phyloP scores from a whole-genome alignment of 2,329 filamentous ascomycete genomes.

The Neofusicoccum laricinum region DNA sequence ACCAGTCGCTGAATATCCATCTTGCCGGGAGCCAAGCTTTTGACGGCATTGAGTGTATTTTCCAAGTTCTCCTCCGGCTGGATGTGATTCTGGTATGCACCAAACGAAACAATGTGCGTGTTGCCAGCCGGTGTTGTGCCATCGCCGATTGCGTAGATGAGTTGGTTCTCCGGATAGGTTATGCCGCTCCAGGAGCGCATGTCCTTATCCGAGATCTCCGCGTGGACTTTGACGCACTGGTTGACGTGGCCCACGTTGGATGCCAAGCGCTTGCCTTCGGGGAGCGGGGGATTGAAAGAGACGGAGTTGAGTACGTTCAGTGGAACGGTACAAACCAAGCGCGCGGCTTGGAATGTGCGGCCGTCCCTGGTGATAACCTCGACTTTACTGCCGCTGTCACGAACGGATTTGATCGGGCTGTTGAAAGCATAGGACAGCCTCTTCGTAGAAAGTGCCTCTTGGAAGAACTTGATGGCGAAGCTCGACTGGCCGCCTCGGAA shows the following conservation, averaged over 20 bases:
- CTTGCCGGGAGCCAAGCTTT: conserved; percentile 27
- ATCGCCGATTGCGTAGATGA: conserved; percentile 46
- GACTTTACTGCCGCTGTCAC: conserved; percentile 28
- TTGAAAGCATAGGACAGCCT: conserved; percentile 44
- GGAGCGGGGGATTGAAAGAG: conserved; percentile 41
- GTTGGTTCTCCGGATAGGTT: conserved; percentile 41
- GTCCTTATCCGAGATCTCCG: conserved; percentile 41
- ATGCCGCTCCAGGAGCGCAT: conserved; percentile 45
- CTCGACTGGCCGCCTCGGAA: conserved; percentile 41
- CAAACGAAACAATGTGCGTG: conserved; percentile 49
- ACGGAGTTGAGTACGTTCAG: conserved; percentile 45
- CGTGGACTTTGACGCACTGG: conserved; percentile 47
- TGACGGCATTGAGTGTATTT: conserved; percentile 29
- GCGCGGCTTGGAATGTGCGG: conserved; percentile 19
- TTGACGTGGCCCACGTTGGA: conserved; percentile 44
- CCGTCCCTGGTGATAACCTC: conserved; percentile 35
- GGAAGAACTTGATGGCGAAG: conserved; percentile 47
- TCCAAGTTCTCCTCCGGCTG: conserved; percentile 43
- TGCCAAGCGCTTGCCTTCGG: conserved; percentile 35
- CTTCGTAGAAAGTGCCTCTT: conserved; percentile 40
- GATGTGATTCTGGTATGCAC: conserved; percentile 43
- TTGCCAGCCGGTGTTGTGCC: conserved; percentile 39
- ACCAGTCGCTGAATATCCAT: conserved; percentile 19
- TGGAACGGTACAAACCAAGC: conserved; percentile 44
- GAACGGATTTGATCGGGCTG: conserved; percentile 35